Base-by-base conservation (phyloP, 192 early-diverging fungal species). In the Lobosporangium transversale region DNA sequence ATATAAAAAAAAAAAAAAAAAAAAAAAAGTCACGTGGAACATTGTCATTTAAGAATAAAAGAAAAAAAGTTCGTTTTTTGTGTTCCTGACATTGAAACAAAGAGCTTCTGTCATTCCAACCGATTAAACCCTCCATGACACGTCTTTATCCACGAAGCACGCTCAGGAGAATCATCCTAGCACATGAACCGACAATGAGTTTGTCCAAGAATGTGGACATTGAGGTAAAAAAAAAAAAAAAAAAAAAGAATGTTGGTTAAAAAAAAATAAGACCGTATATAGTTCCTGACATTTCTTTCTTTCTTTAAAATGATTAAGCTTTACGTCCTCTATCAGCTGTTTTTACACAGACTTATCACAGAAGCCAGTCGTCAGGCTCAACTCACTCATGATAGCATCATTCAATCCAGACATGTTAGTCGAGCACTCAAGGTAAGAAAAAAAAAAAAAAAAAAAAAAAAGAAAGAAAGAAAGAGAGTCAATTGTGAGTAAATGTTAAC, bases 141-240 rank as follows among this genome's bases (percentile, higher is more conserved):
- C 79, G 69, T 20, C 66, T 80, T 49, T 80, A 80, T 47, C 69
- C 79, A 33, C 65, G 79, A 14, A 52, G 42, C 14, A 80, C 79
- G 0, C 63, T 80, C 49, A 80, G 64, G 21, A 58, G 40, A 27
- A 71, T 80, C 60, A 53, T 80, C 26, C 68, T 68, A 40, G 64
- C 79, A 0, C 79, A 80, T 62, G 69, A 73, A 50, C 79, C 79
- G 18, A 42, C 58, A 18, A 47, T 63, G 36, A 64, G 51, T 29
- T 18, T 80, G 53, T 60, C 79, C 17, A 80, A 75, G 56, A 74
- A 80, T 27, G 79, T 59, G 7, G 79, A 80, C 50, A 68, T 80
- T 58, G 61, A 74, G 58, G 70, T 64, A 31, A 5, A 21, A 0
- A 17, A 21, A 31, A 32, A n/a, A n/a, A n/a, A n/a, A n/a, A n/a